Percentiles rank a stretch among this genome's conserved stretches.
phyloP scores from a whole-genome alignment of 495 filamentous ascomycete species.

The Penicillium egyptiacum region DNA sequence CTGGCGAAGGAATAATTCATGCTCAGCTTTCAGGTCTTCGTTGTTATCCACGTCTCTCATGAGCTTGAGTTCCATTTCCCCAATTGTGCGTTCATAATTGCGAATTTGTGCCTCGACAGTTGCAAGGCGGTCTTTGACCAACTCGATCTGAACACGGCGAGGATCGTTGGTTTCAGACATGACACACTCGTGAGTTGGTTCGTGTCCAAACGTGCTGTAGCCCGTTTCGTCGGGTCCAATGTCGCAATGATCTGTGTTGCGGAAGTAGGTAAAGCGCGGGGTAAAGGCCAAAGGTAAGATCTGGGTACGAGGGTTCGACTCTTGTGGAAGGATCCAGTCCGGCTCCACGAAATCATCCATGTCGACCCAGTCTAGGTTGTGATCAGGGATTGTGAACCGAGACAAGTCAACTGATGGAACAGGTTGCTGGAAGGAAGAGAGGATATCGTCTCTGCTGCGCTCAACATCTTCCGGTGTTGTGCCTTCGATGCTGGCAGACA shows the following conservation, averaged over 20 bases:
- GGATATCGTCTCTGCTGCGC: conserved; percentile 55
- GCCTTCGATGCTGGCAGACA: conserved; percentile 85
- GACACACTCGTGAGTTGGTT: conserved; percentile 89
- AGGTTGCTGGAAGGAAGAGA: conserved; percentile 57
- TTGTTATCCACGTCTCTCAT: conserved; percentile 55
- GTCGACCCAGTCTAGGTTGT: conserved; percentile 93
- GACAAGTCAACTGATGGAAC: conserved; percentile 67
- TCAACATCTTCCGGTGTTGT: conserved; percentile 72
- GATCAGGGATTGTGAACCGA: conserved; percentile 89
- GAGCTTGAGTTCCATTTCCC: conserved; percentile 63
- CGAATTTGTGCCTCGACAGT: conserved; percentile 75
- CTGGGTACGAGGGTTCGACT: conserved; percentile 87
- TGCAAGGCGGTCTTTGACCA: conserved; percentile 77
- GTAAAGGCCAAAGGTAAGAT: conserved; percentile 91
- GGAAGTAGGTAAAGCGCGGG: conserved; percentile 93
- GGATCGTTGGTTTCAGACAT: conserved; percentile 95
- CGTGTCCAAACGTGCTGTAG: conserved; percentile 84
- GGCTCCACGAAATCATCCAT: conserved; percentile 99
- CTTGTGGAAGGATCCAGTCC: conserved; percentile 90
- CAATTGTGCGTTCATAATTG: conserved; percentile 64
- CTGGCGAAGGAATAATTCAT: conserved; percentile 69
- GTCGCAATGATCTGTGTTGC: conserved; percentile 88
- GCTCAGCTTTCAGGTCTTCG: conserved; percentile 55
- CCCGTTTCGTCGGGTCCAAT: conserved; percentile 67
- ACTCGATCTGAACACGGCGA: conserved; percentile 79